Evolutionary conservation across 2,329 filamentous ascomycete species (phyloP), one percentile per base, ranked within the genome.

Genomic region (Botrytis porri): DNA sequence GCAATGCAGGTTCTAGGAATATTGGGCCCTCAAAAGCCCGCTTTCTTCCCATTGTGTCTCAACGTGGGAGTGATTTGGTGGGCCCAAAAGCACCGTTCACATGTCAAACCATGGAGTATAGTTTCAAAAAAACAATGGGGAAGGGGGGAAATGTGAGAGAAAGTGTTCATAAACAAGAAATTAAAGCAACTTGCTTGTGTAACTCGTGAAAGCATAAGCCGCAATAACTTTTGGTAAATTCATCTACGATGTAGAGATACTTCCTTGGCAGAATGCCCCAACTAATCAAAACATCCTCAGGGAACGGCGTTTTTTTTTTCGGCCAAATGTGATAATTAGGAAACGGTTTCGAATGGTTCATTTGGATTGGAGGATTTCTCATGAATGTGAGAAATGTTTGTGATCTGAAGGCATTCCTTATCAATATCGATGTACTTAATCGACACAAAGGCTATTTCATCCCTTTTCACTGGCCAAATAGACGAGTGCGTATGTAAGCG

Each of bases 291-390:
- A 67, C 35, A 67, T 57, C 48, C 37, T 57, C 48, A 57, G 29
- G 65, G 65, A 67, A 67, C n/a, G 48, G 64, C 64, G 35, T 57
- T 57, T 48, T 41, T 48, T 41, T 67, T 57, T 41, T 67, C 64
- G 64, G 64, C 25, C 48, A 57, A 67, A 67, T 67, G 54, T 18
- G 37, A 41, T 18, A 35, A 16, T 39, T 14, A n/a, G n/a, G 41
- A 29, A 29, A 54, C 25, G 35, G 45, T 67, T 25, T 37, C n/a
- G 45, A 29, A 67, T 29, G 41, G 20, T 25, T 67, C 5, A 39
- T 22, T 39, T 35, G 32, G 63, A 66, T 66, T 51, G 61, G n/a
- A 65, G 29, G 32, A 65, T 48, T 48, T 9, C 20, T 51, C 12
- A 9, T 14, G 22, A 3, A n/a, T n/a, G 60, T 18, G 22, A 18